phyloP scores from a whole-genome alignment of 192 early-diverging fungal genomes.

The Podila epigama region DNA sequence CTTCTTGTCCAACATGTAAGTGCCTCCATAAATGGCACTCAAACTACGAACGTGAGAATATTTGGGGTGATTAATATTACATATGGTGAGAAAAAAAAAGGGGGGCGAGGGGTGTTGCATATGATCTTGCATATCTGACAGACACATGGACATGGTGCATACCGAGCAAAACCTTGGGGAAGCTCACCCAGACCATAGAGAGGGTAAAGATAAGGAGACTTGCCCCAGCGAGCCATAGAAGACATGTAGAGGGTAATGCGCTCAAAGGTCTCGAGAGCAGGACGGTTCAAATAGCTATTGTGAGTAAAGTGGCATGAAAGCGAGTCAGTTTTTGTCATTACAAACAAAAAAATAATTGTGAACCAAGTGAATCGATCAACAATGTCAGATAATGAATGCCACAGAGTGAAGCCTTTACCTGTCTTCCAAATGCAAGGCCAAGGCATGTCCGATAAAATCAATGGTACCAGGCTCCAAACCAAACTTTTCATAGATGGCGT shows the following conservation, averaged over 20 bases:
- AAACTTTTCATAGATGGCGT: conserved; percentile 88
- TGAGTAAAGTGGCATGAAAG: not conserved
- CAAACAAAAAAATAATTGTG: not conserved
- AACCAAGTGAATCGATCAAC: not conserved
- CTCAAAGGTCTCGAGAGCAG: conserved; percentile 88
- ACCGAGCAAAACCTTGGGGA: conserved; percentile 96
- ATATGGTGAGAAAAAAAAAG: not conserved
- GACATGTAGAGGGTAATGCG: conserved; percentile 92
- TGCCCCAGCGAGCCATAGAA: conserved; percentile 92
- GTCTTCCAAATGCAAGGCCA: conserved; percentile 97
- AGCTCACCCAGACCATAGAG: conserved; percentile 97
- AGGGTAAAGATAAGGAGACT: conserved; percentile 99
- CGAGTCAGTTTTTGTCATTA: not conserved
- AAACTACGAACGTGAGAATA: conserved; percentile 60
- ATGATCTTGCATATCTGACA: not conserved
- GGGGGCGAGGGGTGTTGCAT: not conserved
- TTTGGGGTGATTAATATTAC: too few relatives aligned
- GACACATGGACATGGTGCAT: conserved; percentile 23
- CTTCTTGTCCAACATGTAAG: conserved; percentile 96
- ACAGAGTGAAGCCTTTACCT: conserved; percentile 24
- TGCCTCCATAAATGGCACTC: conserved; percentile 98
- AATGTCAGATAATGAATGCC: not conserved
- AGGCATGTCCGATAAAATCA: conserved; percentile 97
- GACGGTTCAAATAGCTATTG: conserved; percentile 64
- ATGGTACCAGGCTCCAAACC: conserved; percentile 93